Evolutionary conservation across 345 rosid genomes (phyloP), one percentile per base, ranked within the genome.

Genomic region (Sisymbrium irio): DNA sequence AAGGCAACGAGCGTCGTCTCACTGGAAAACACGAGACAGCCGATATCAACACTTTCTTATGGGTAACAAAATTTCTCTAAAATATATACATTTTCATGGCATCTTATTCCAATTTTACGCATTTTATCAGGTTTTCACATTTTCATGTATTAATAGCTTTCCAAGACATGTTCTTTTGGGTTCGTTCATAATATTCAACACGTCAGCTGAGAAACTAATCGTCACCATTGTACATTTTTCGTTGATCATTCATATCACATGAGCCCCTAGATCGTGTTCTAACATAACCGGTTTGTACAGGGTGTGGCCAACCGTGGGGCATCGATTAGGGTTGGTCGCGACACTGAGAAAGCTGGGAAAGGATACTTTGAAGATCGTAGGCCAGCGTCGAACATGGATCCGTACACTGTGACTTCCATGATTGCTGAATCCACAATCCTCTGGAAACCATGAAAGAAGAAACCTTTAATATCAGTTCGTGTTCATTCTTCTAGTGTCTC

Each of bases 331-430:
- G 89, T 90, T 50, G 96, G 96, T 1, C 86, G 96, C 0, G 94
- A 92, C 32, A 92, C 97, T 0, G 94, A 92, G 78, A 79, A 86
- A 50, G 82, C 15, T 0, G 90, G 92, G 39, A 88, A 88, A 85
- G 90, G 97, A 9, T 92, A 89, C 80, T 89, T 92, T 36, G 94
- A 89, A 74, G 97, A 92, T 61, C 85, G 97, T 60, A 84, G 97
- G 84, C 97, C 96, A 4, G 85, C 96, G 11, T 92, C 94, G 0
- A 92, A 92, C 87, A 92, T 92, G 97, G 96, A 92, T 79, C 97
- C 97, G 1, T 89, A 92, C 71, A 82, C 84, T 9, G 96, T 89
- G 14, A 85, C 96, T 5, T 88, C 94, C 54, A 87, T 89, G 97
- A 84, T 92, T 12, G 94, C 97, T 19, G 91, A 92, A 75, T 81